Conservation (phyloP, 2,329 filamentous ascomycete species). For the Calonectria hongkongensis region DNA sequence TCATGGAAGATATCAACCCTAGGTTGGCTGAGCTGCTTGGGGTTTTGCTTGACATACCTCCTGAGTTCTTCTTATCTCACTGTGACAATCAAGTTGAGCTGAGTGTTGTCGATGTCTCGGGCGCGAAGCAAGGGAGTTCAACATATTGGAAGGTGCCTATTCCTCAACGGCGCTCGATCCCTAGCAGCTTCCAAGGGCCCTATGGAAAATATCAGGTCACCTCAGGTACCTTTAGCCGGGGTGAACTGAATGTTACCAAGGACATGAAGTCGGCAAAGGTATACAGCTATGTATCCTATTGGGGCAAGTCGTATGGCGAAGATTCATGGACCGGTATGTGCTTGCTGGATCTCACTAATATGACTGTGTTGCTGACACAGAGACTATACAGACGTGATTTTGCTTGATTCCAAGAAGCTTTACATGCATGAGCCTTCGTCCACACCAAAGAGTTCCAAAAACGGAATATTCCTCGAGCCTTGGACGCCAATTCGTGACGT, state of each 20-base stretch:
- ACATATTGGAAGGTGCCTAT: constrained; percentile 18
- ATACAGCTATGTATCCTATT: constrained; percentile 17
- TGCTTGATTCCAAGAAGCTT: constrained; percentile 19
- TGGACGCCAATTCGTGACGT: constrained; percentile 16
- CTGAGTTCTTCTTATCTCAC: constrained; percentile 11
- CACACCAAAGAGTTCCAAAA: not conserved
- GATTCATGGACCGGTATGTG: constrained; percentile 18
- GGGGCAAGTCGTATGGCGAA: constrained; percentile 7
- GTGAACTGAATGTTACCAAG: not conserved
- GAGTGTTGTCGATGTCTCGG: not conserved
- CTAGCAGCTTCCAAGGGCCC: not conserved
- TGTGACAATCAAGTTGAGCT: not conserved
- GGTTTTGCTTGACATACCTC: constrained; percentile 1
- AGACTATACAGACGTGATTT: not conserved
- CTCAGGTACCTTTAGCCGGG: not conserved
- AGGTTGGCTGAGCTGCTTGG: constrained; percentile 6
- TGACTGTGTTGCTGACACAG: not conserved
- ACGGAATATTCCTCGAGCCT: not conserved
- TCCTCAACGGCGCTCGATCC: not conserved
- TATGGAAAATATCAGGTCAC: constrained; percentile 5
- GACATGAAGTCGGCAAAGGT: constrained; percentile 7
- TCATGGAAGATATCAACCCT: constrained; percentile 3
- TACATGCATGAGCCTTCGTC: constrained; percentile 7
- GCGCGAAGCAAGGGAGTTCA: not conserved
- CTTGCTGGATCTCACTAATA: no score